These are phyloP conservation scores for Elsinoe australis DNA, from an alignment of 2,329 filamentous ascomycete genomes.

Conservation along the genomic window DNA sequence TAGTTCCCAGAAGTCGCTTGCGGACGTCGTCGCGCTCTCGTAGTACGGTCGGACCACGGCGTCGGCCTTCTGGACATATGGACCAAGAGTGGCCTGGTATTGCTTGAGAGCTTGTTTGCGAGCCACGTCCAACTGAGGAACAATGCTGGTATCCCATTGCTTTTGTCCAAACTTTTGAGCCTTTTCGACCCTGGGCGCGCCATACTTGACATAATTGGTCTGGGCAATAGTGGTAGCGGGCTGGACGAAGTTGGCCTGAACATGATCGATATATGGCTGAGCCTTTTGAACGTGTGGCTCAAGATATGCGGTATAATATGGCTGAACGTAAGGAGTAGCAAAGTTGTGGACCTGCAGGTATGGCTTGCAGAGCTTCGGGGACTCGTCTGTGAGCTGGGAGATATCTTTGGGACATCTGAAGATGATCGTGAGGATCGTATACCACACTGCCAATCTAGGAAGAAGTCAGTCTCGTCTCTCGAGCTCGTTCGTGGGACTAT, in stretches of 20 bases:
- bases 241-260: constrained; percentile 55
- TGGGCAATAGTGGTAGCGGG: constrained; percentile 61
- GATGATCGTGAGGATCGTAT: constrained; percentile 68
- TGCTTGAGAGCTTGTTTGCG: constrained; percentile 54
- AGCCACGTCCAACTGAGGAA: constrained; percentile 63
- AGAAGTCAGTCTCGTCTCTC: not conserved
- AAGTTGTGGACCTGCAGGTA: constrained; percentile 62
- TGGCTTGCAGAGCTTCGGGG: constrained; percentile 72
- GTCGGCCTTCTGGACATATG: constrained; percentile 59
- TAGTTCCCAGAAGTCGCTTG: constrained; percentile 61
- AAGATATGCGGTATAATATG: constrained; percentile 79
- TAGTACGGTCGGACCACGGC: constrained; percentile 63
- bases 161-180: constrained; percentile 57
- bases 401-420: constrained; percentile 72
- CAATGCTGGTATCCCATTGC: constrained; percentile 72
- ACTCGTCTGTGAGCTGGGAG: constrained; percentile 58
- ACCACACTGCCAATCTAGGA: constrained; percentile 68
- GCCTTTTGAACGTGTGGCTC: constrained; percentile 71
- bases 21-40: constrained; percentile 54
- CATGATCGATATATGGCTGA: constrained; percentile 60
- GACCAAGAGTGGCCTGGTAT: constrained; percentile 65
- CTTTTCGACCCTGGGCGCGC: constrained; percentile 62
- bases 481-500: too few species aligned
- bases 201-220: constrained; percentile 58
- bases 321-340: constrained; percentile 66